A percentile compares a stretch with the other conserved stretches of the same genome.
phyloP scores from a whole-genome alignment of 768 basidiomycete genomes.

The Kwoniella europaea region DNA sequence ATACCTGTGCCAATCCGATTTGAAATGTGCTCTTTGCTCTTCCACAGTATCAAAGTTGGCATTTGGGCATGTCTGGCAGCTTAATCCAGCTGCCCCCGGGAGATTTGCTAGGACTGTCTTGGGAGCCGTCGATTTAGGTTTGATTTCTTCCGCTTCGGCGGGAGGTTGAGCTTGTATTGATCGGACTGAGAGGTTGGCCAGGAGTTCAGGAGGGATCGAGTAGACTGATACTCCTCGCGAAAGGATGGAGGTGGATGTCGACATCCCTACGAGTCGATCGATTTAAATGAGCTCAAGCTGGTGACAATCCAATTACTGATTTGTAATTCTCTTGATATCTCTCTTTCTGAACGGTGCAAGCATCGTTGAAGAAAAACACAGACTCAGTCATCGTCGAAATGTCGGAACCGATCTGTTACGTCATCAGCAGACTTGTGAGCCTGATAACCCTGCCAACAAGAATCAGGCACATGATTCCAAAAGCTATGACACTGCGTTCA shows the following conservation, averaged over 20 bases:
- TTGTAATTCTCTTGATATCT: too few species aligned
- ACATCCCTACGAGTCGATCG: not conserved
- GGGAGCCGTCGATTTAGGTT: not conserved
- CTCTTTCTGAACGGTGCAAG: too few species aligned
- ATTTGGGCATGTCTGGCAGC: constrained; percentile 60
- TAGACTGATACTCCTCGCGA: constrained; percentile 62
- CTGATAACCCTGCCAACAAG: not conserved
- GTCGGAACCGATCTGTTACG: not conserved
- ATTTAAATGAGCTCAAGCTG: not conserved
- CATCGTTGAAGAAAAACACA: not conserved
- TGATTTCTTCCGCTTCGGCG: constrained; percentile 32
- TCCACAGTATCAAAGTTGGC: constrained; percentile 73
- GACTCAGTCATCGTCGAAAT: constrained; percentile 11
- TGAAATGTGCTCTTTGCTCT: constrained; percentile 83
- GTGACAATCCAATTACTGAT: not conserved
- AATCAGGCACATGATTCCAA: not conserved
- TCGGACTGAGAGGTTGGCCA: constrained; percentile 74
- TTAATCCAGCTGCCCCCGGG: constrained; percentile 28
- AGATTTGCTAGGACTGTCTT: not conserved
- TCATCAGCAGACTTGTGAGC: not conserved
- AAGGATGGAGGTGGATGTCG: constrained; percentile 27
- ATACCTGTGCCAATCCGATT: constrained; percentile 97
- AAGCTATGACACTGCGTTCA: not conserved
- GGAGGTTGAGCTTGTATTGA: constrained; percentile 61
- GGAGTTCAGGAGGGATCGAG: constrained; percentile 71